Evolutionary conservation across 164 flowering plant genomes (phyloP).

Genomic region (Nymphaea colorata): DNA sequence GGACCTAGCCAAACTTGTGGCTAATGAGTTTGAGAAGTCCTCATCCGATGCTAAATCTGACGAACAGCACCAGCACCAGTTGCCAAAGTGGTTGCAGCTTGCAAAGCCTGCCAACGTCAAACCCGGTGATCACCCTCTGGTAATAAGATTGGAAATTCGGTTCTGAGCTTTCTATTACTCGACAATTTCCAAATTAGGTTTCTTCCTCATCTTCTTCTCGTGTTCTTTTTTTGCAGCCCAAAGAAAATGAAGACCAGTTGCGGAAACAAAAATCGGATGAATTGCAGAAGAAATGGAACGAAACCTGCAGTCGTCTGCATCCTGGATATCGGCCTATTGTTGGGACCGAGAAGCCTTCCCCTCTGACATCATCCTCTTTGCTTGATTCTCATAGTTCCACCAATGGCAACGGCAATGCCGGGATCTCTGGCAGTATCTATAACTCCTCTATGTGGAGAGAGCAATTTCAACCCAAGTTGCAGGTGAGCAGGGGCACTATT

Average conservation of each 20-base stretch:
- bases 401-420: neutral
- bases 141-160: slow-evolving; percentile 3
- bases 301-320: slow-evolving; percentile 56
- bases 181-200: neutral
- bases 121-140: slow-evolving; percentile 31
- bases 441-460: slow-evolving; percentile 33
- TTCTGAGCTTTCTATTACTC: neutral
- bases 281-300: slow-evolving; percentile 73
- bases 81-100: slow-evolving; percentile 84
- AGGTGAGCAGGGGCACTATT: neutral
- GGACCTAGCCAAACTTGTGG: slow-evolving; percentile 43
- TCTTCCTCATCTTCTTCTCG: neutral
- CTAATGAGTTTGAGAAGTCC: slow-evolving; percentile 39
- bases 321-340: neutral
- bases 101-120: slow-evolving; percentile 30
- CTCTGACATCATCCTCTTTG: neutral
- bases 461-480: slow-evolving; percentile 17
- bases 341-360: neutral
- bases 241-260: slow-evolving; percentile 33
- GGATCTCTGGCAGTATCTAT: neutral
- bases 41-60: slow-evolving; percentile 43
- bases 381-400: neutral
- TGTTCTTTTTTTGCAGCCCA: slow-evolving; percentile 23
- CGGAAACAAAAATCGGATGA: slow-evolving; percentile 53
- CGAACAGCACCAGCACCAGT: slow-evolving; percentile 12